phyloP scores from a whole-genome alignment of 345 rosid species.

The Syzygium grande region DNA sequence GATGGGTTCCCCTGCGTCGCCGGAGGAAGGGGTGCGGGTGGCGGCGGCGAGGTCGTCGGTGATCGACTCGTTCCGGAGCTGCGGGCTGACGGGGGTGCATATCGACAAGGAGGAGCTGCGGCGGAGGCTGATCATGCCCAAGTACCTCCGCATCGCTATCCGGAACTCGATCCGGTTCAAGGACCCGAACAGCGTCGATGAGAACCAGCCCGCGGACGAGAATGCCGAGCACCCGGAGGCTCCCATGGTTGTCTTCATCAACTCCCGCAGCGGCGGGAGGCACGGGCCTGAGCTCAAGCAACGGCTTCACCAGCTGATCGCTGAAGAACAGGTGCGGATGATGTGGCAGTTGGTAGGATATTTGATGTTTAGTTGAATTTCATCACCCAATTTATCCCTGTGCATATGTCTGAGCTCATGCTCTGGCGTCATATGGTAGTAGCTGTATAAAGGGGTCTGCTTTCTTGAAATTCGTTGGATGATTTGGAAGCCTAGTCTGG shows the following conservation, averaged over 20 bases:
- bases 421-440: background rate
- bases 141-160: constrained; percentile 65
- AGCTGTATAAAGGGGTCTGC: background rate
- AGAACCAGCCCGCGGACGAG: background rate
- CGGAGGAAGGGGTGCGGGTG: constrained; percentile 43
- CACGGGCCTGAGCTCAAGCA: constrained; percentile 63
- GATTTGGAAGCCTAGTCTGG: background rate
- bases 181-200: constrained; percentile 20
- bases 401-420: background rate
- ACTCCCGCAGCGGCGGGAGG: constrained; percentile 81
- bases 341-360: background rate
- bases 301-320: constrained; percentile 66
- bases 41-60: constrained; percentile 49
- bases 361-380: background rate
- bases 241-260: constrained; percentile 78
- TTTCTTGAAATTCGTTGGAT: background rate
- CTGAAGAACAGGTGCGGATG: constrained; percentile 56
- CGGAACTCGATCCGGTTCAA: constrained; percentile 41
- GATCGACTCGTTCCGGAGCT: constrained; percentile 52
- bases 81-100: constrained; percentile 54
- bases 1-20: constrained; percentile 18
- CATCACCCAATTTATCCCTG: background rate
- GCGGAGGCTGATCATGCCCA: constrained; percentile 47
- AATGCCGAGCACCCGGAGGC: constrained; percentile 35
- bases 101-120: constrained; percentile 64